Evolutionary conservation across 1,139 yeast species (phyloP).

Genomic region (Spencermartinsiella ligniputridi): DNA sequence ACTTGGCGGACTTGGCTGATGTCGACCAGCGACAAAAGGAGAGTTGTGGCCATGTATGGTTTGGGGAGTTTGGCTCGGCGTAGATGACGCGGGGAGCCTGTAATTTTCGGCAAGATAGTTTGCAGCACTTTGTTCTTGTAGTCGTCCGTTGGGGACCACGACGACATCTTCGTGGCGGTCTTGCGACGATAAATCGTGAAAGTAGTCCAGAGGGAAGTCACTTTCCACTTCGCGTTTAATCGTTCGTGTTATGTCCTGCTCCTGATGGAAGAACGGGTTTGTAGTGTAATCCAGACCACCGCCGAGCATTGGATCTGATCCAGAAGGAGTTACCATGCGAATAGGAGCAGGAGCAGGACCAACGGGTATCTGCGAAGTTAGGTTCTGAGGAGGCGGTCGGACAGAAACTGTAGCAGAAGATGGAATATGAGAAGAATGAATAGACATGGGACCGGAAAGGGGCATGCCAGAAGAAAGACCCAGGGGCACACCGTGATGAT

Average conservation of each 20-base stretch:
- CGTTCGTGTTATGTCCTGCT: slow-evolving; percentile 8
- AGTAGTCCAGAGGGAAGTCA: slow-evolving; percentile 31
- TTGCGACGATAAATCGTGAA: slow-evolving; percentile 8
- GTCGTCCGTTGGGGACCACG: not conserved
- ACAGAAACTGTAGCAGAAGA: not conserved
- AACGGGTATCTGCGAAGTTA: not conserved
- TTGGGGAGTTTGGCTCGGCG: not conserved
- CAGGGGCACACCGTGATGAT: no score
- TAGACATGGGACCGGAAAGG: no score
- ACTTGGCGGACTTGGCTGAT: not conserved
- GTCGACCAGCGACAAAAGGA: slow-evolving; percentile 3
- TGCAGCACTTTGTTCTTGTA: slow-evolving; percentile 1
- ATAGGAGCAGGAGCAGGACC: not conserved
- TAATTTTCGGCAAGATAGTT: slow-evolving; percentile 1
- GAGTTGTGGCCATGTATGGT: not conserved
- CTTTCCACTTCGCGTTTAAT: slow-evolving; percentile 21
- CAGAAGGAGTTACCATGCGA: not conserved
- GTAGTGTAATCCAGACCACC: not conserved
- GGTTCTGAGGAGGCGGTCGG: no score
- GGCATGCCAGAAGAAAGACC: no score
- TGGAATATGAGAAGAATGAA: no score
- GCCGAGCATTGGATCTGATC: not conserved
- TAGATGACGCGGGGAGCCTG: not conserved
- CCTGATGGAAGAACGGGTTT: slow-evolving; percentile 1
- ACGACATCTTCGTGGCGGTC: not conserved